Percentiles rank a stretch among this genome's conserved stretches.
Conservation (phyloP, 305 asterid species). For the Withania somnifera region DNA sequence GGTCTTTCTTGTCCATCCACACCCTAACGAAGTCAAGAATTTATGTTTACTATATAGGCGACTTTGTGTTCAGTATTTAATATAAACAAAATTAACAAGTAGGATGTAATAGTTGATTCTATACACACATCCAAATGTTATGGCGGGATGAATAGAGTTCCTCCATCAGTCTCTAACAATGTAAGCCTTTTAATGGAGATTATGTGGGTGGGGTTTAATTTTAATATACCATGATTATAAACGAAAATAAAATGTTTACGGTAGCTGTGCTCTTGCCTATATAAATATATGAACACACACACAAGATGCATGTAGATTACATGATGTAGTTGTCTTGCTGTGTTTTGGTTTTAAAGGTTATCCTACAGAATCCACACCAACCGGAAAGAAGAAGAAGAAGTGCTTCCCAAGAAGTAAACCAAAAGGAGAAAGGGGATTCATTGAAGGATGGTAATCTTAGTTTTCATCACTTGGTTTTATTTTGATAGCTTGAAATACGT, state of each 20-base stretch:
- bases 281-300: neutral
- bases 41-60: neutral
- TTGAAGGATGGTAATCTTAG: constrained; percentile 16
- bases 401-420: constrained; percentile 8
- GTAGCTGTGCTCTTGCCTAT: neutral
- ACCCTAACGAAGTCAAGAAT: neutral
- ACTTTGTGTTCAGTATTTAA: neutral
- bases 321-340: neutral
- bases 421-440: constrained; percentile 13
- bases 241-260: neutral
- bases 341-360: constrained; percentile 8
- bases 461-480: neutral
- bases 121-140: neutral
- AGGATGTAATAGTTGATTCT: neutral
- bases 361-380: constrained; percentile 5
- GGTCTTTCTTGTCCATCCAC: neutral
- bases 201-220: neutral
- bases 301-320: neutral
- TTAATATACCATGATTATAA: neutral
- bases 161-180: neutral
- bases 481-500: neutral
- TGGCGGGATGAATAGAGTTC: neutral
- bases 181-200: neutral
- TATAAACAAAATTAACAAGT: neutral
- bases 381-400: neutral